Evolutionary conservation across 805 yeast species (phyloP).

Genomic region (Saitoella complicata): DNA sequence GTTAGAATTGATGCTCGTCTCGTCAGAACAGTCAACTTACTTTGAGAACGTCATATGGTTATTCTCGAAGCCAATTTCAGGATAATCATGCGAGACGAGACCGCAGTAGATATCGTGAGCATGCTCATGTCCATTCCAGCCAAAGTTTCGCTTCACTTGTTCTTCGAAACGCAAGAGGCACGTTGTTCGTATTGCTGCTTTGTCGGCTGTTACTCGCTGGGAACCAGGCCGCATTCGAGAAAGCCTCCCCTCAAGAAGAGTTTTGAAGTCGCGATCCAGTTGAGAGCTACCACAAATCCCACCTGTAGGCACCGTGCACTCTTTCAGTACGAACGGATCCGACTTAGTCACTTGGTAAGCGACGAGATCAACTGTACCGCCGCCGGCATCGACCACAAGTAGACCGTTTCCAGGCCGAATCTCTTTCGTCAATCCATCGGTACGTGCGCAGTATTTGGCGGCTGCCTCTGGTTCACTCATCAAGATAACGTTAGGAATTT

Average conservation of each 20-base stretch:
- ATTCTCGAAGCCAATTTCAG: slow-evolving; percentile 4
- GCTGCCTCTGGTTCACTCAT: slow-evolving; percentile 13
- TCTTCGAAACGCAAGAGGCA: too few species aligned
- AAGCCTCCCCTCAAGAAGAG: too few species aligned
- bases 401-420: slow-evolving; percentile 4
- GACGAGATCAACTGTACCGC: slow-evolving; percentile 12
- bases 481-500: slow-evolving; percentile 5
- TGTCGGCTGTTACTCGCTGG: too few species aligned
- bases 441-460: slow-evolving; percentile 9
- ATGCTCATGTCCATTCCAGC: too few species aligned
- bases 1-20: too few species aligned
- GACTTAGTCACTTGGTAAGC: slow-evolving; percentile 11
- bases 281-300: slow-evolving; percentile 9
- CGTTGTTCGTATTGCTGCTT: too few species aligned
- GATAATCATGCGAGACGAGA: neutral
- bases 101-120: too few species aligned
- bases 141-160: too few species aligned
- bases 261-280: neutral
- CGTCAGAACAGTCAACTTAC: too few species aligned
- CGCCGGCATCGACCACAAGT: slow-evolving; percentile 12
- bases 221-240: too few species aligned
- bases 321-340: slow-evolving; percentile 8
- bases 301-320: slow-evolving; percentile 10
- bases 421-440: slow-evolving; percentile 1
- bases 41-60: slow-evolving; percentile 5